Conservation (phyloP, 805 yeast genomes). For the Pichia exigua region DNA sequence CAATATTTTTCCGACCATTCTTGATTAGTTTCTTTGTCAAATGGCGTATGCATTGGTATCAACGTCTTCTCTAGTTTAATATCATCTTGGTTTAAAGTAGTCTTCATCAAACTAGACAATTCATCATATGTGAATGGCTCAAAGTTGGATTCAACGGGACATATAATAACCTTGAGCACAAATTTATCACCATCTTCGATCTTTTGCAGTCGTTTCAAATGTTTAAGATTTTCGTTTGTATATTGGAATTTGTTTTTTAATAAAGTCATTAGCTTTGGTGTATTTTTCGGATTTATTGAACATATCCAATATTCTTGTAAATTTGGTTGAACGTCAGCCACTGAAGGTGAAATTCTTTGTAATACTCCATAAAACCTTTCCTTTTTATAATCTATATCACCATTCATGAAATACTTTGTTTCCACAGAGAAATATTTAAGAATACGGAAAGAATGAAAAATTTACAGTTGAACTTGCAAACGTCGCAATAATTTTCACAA, state of each 20-base stretch:
- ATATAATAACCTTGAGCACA: conserved; percentile 33
- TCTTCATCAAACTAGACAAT: conserved; percentile 1
- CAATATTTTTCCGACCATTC: conserved; percentile 65
- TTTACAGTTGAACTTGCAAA: too few species aligned
- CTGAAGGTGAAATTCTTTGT: conserved; percentile 32
- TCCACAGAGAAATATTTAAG: neutral
- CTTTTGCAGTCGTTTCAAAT: conserved; percentile 48
- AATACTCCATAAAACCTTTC: conserved; percentile 33
- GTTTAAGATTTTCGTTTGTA: conserved; percentile 28
- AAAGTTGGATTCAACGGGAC: conserved; percentile 34
- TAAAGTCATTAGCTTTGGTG: conserved; percentile 22
- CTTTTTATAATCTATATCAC: conserved; percentile 34
- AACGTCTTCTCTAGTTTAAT: conserved; percentile 15
- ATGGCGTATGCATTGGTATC: conserved; percentile 61
- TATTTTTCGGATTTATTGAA: conserved; percentile 29
- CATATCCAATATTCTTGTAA: conserved; percentile 38
- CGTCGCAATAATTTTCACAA: too few species aligned
- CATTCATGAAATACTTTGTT: neutral
- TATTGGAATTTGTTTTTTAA: conserved; percentile 20
- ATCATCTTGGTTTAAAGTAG: neutral
- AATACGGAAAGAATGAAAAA: neutral
- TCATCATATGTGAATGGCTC: conserved; percentile 16
- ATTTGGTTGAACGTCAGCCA: conserved; percentile 21
- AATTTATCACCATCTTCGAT: conserved; percentile 4
- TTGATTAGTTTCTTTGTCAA: conserved; percentile 54